Percentiles rank a stretch among this genome's conserved stretches.
phyloP scores from a whole-genome alignment of 768 basidiomycete genomes.

The Calocera cornea region DNA sequence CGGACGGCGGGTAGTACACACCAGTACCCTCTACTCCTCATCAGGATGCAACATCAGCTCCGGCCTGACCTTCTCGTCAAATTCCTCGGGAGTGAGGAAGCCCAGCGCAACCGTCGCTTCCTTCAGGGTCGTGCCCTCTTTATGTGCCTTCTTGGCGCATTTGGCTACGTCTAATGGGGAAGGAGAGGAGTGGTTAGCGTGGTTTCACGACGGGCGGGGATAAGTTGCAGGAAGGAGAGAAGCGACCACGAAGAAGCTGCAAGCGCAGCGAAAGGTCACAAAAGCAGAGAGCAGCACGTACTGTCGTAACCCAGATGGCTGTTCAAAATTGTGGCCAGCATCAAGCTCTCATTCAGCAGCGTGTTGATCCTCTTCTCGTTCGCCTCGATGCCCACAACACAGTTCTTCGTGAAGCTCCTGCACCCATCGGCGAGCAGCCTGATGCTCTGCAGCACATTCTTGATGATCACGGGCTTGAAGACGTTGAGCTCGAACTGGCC shows the following conservation, averaged over 20 bases:
- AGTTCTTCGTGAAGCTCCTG: slow-evolving; percentile 92
- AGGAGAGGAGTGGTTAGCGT: too few relatives aligned
- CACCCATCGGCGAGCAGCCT: slow-evolving; percentile 82
- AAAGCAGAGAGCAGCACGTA: slow-evolving; percentile 30
- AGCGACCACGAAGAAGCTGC: too few relatives aligned
- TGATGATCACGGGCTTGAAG: slow-evolving; percentile 98
- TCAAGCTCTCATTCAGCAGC: slow-evolving; percentile 85
- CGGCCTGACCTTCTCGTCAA: slow-evolving; percentile 84
- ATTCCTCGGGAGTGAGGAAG: slow-evolving; percentile 76
- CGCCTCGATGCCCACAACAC: slow-evolving; percentile 88
- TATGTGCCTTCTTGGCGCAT: slow-evolving; percentile 99
- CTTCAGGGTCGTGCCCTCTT: slow-evolving; percentile 91
- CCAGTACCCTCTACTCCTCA: slow-evolving; percentile 26
- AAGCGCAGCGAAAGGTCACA: too few relatives aligned
- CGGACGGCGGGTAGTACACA: too few relatives aligned
- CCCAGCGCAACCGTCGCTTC: slow-evolving; percentile 83
- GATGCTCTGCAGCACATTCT: slow-evolving; percentile 93
- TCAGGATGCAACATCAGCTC: slow-evolving; percentile 79
- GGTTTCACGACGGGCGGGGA: too few relatives aligned
- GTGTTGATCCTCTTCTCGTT: slow-evolving; percentile 87
- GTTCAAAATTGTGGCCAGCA: slow-evolving; percentile 97
- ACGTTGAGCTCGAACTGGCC: slow-evolving; percentile 99
- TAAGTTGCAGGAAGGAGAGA: too few relatives aligned
- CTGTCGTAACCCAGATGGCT: slow-evolving; percentile 93
- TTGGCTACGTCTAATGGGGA: slow-evolving; percentile 79